Conservation (phyloP, 2,329 filamentous ascomycete genomes). For the Ophiostoma angusticollis region DNA sequence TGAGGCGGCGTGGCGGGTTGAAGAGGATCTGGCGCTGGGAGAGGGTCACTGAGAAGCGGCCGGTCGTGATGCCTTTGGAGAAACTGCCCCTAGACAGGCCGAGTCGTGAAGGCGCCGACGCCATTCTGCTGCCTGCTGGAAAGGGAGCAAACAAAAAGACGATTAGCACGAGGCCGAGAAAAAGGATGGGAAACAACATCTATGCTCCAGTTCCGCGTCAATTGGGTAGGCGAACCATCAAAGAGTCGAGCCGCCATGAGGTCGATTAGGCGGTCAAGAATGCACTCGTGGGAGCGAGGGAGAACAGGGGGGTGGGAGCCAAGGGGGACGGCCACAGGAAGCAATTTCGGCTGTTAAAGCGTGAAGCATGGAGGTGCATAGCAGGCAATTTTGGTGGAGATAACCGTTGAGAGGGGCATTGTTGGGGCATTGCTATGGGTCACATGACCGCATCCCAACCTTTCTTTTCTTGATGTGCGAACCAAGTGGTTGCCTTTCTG, state of each 20-base stretch:
- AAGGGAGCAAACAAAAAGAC: constrained; percentile 8
- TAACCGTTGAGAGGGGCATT: too few species aligned
- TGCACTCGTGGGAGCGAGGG: not conserved
- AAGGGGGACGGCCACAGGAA: constrained; percentile 1
- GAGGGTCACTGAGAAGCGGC: constrained; percentile 10
- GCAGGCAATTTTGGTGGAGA: too few species aligned
- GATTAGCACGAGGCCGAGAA: constrained; percentile 10
- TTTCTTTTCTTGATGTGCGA: too few species aligned
- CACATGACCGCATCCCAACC: too few species aligned
- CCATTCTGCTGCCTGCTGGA: constrained; percentile 11
- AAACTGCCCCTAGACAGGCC: constrained; percentile 14
- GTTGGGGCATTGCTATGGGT: too few species aligned
- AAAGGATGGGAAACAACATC: constrained; percentile 9
- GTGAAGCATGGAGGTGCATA: too few species aligned
- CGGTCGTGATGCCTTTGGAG: constrained; percentile 11
- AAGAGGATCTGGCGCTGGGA: constrained; percentile 14
- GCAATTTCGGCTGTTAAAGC: constrained; percentile 10
- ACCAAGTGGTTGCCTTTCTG: not conserved
- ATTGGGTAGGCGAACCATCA: constrained; percentile 7
- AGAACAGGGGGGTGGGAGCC: not conserved
- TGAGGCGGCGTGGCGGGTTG: constrained; percentile 7
- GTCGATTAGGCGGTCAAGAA: not conserved
- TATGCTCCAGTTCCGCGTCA: not conserved
- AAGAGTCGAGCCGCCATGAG: constrained; percentile 10
- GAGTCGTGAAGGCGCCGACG: constrained; percentile 14